phyloP scores from a whole-genome alignment of 768 basidiomycete genomes.

The Fibroporia radiculosa region DNA sequence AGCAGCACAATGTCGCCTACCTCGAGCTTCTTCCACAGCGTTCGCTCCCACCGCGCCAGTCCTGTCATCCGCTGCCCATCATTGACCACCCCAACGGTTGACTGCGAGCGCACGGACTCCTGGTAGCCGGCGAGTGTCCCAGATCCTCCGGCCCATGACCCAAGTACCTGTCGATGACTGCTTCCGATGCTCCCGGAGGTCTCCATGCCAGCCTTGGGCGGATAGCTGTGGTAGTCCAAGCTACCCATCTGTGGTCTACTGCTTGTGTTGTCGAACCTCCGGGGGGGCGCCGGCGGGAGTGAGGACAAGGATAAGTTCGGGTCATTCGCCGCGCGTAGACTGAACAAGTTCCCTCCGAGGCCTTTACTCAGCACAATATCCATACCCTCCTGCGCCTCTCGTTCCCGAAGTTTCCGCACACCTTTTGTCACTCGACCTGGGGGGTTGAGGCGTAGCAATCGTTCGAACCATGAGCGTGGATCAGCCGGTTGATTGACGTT shows the following conservation, averaged over 20 bases:
- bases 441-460: constrained; percentile 56
- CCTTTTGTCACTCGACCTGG: constrained; percentile 80
- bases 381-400: constrained; percentile 63
- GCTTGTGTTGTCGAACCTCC: constrained; percentile 35
- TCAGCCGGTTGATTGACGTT: constrained; percentile 87
- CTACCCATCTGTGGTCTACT: constrained; percentile 54
- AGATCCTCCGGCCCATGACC: constrained; percentile 22
- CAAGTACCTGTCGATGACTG: not conserved
- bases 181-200: constrained; percentile 11
- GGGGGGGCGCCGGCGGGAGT: not conserved
- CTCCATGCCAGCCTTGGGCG: not conserved
- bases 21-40: constrained; percentile 97
- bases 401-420: constrained; percentile 75
- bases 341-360: constrained; percentile 25
- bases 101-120: constrained; percentile 47
- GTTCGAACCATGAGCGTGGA: constrained; percentile 68
- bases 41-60: constrained; percentile 85
- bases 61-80: constrained; percentile 63
- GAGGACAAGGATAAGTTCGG: constrained; percentile 20
- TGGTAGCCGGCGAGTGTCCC: constrained; percentile 41
- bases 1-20: constrained; percentile 94
- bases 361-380: constrained; percentile 51
- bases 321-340: constrained; percentile 27
- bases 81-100: constrained; percentile 71
- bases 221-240: constrained; percentile 56